Conservation (phyloP, 257 asterid species). For the Striga asiatica region DNA sequence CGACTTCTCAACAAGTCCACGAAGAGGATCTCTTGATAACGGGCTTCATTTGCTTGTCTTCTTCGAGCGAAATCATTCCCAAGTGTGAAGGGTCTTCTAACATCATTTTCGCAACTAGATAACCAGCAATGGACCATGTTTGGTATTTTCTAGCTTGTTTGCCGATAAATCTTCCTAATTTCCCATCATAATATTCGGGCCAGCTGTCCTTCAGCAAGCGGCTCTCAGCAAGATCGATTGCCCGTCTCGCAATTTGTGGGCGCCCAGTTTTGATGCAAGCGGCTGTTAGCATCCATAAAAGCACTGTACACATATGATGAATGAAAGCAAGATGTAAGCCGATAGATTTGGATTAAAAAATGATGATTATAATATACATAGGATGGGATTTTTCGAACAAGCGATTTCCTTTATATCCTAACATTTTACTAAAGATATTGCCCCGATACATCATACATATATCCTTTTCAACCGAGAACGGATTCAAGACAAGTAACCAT, state of each 20-base stretch:
- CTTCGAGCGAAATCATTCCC: conserved; percentile 80
- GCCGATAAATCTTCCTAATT: conserved; percentile 54
- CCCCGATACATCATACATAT: too few species aligned
- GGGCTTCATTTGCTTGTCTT: conserved; percentile 79
- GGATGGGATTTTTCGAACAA: too few species aligned
- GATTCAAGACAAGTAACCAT: too few species aligned
- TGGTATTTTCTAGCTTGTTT: conserved; percentile 73
- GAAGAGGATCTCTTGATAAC: conserved; percentile 62
- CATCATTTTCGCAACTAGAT: conserved; percentile 72
- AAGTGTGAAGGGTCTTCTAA: conserved; percentile 80
- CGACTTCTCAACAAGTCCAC: conserved; percentile 55
- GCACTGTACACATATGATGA: conserved; percentile 41
- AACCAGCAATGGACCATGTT: conserved; percentile 81
- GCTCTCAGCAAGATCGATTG: conserved; percentile 76
- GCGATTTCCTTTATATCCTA: too few species aligned
- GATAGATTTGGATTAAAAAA: too few species aligned
- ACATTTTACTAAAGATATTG: too few species aligned
- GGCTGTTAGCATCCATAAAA: conserved; percentile 69
- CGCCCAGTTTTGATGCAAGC: conserved; percentile 82
- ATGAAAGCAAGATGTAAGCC: too few species aligned
- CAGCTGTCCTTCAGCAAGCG: conserved; percentile 68
- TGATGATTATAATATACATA: too few species aligned
- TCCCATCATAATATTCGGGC: conserved; percentile 84
- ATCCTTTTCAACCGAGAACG: too few species aligned
- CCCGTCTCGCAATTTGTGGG: conserved; percentile 71